Evolutionary conservation across 2,329 filamentous ascomycete species (phyloP).

Genomic region (Plenodomus tracheiphilus): DNA sequence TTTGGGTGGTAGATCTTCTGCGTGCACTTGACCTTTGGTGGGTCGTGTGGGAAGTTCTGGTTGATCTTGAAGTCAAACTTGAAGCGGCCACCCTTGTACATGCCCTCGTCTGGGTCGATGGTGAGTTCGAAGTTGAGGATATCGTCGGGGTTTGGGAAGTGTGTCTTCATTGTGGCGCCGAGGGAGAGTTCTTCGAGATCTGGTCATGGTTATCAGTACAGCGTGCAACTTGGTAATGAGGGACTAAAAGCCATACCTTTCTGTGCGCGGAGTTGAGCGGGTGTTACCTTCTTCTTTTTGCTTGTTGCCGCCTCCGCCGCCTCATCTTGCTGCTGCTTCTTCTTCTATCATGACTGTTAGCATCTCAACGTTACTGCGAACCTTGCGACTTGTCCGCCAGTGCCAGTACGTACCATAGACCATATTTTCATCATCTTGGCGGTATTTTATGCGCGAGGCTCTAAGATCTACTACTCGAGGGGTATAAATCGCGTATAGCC

Average conservation of each 20-base stretch:
- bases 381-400: background rate
- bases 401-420: conserved; percentile 76
- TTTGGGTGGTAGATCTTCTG: conserved; percentile 99
- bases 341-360: conserved; percentile 65
- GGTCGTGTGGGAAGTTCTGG: conserved; percentile 94
- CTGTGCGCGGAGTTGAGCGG: conserved; percentile 91
- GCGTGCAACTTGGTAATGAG: background rate
- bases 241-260: conserved; percentile 76
- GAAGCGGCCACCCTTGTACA: conserved; percentile 88
- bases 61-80: conserved; percentile 90
- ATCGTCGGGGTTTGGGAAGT: conserved; percentile 81
- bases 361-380: background rate
- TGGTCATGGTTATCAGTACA: conserved; percentile 39
- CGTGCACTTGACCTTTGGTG: conserved; percentile 93
- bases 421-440: conserved; percentile 96
- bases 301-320: conserved; percentile 76
- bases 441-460: conserved; percentile 21
- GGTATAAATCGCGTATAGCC: conserved; percentile 19
- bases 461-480: background rate
- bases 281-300: conserved; percentile 99
- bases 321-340: conserved; percentile 88
- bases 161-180: conserved; percentile 76
- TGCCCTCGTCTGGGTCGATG: conserved; percentile 82
- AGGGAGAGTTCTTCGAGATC: conserved; percentile 82
- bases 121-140: conserved; percentile 82